These are phyloP conservation scores for Chaetomiaceae sp. DNA, from an alignment of 2,329 filamentous ascomycete species.

Conservation along the genomic window DNA sequence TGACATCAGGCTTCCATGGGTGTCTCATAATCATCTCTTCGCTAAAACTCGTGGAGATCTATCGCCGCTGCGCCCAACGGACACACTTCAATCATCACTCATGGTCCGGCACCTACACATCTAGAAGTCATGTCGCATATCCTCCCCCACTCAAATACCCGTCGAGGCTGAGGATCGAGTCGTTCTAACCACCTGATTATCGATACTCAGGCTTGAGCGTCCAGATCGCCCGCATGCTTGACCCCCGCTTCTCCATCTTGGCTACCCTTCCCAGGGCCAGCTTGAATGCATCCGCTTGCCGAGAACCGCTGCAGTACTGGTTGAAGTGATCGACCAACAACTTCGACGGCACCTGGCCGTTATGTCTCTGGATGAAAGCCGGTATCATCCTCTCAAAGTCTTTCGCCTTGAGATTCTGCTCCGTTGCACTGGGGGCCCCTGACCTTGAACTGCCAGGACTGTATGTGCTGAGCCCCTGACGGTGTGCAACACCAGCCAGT, in stretches of 20 bases:
- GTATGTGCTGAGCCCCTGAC: conserved; percentile 46
- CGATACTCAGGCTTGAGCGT: conserved; percentile 38
- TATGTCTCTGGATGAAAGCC: conserved; percentile 72
- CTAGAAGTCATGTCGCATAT: too few relatives aligned
- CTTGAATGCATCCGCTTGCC: conserved; percentile 75
- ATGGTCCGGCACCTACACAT: too few relatives aligned
- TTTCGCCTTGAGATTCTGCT: conserved; percentile 44
- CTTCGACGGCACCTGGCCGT: conserved; percentile 75
- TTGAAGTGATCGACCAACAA: conserved; percentile 89
- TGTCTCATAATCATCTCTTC: not conserved
- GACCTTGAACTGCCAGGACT: conserved; percentile 45
- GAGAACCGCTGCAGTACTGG: conserved; percentile 64
- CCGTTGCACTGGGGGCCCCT: conserved; percentile 36
- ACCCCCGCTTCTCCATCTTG: conserved; percentile 57
- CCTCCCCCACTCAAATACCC: too few relatives aligned
- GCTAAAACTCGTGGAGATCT: not conserved
- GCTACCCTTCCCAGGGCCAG: conserved; percentile 74
- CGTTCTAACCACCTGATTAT: conserved; percentile 14
- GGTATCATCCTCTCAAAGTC: conserved; percentile 71
- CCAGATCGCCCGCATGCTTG: conserved; percentile 53
- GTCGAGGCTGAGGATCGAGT: not conserved
- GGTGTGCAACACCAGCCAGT: conserved; percentile 53
- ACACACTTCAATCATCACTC: not conserved
- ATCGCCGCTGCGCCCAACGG: not conserved
- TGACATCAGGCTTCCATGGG: not conserved